Evolutionary conservation across 2,329 filamentous ascomycete genomes (phyloP).

Genomic region (Fusarium sp.): DNA sequence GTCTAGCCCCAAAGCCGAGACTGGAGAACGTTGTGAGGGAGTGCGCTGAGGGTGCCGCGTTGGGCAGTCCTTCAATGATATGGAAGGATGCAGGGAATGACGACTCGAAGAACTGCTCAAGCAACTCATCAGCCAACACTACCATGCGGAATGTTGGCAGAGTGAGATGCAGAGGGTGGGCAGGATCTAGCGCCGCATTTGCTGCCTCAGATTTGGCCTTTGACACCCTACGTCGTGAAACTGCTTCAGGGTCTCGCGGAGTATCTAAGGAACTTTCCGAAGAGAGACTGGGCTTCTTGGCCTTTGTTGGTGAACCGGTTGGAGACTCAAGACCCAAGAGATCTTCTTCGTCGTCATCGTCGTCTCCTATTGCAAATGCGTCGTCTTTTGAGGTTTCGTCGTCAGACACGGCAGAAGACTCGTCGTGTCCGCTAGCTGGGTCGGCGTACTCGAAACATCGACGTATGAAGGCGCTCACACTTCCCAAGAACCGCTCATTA

Average conservation of each 20-base stretch:
- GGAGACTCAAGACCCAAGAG: conserved; percentile 71
- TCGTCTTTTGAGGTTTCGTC: conserved; percentile 52
- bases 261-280: conserved; percentile 51
- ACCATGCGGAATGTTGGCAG: conserved; percentile 99
- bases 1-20: conserved; percentile 68
- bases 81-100: conserved; percentile 95
- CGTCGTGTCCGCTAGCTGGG: conserved; percentile 74
- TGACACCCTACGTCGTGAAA: conserved; percentile 59
- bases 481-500: conserved; percentile 91
- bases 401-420: conserved; percentile 40
- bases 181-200: conserved; percentile 91
- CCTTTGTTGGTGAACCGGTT: conserved; percentile 57
- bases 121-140: conserved; percentile 91
- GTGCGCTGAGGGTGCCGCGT: conserved; percentile 58
- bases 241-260: conserved; percentile 28
- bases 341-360: conserved; percentile 78
- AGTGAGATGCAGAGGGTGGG: conserved; percentile 94
- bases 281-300: conserved; percentile 60
- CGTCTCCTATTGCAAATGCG: conserved; percentile 82
- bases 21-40: conserved; percentile 89
- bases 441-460: conserved; percentile 99
- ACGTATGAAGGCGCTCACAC: conserved; percentile 94
- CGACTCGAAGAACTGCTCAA: conserved; percentile 97
- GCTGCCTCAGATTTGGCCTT: conserved; percentile 81
- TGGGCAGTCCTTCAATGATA: conserved; percentile 75